A percentile compares a stretch with the other conserved stretches of the same genome.
Conservation (phyloP, 768 basidiomycete species). For the Porphyrellus cyaneotinctus region DNA sequence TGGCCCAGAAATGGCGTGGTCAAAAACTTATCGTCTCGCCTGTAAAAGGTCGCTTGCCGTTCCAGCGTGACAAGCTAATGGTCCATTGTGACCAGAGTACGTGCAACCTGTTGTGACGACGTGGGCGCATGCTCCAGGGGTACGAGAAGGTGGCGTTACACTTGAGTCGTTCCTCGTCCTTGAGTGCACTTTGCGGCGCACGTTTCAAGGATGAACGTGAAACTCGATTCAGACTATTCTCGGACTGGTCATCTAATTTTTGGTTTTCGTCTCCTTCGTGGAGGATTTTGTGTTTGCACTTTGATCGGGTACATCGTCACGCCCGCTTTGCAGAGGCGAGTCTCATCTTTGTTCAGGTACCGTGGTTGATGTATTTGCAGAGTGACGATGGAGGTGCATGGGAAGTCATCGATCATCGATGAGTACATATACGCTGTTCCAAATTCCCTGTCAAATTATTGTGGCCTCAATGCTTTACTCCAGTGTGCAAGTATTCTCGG, state of each 20-base stretch:
- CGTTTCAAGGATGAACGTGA: conserved; percentile 15
- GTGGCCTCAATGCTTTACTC: too few species aligned
- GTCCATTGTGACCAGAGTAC: background rate
- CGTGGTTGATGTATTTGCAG: too few species aligned
- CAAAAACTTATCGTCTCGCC: too few species aligned
- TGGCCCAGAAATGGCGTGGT: background rate
- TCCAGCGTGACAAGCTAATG: background rate
- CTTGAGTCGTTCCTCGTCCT: background rate
- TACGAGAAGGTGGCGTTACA: background rate
- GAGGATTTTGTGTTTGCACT: too few species aligned
- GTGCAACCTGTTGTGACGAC: background rate
- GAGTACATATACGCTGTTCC: too few species aligned
- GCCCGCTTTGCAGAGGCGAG: too few species aligned
- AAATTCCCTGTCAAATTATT: too few species aligned
- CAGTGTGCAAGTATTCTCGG: too few species aligned
- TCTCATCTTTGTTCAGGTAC: too few species aligned
- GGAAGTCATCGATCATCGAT: too few species aligned
- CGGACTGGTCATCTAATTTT: conserved; percentile 22
- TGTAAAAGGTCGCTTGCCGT: accelerated
- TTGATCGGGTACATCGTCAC: too few species aligned
- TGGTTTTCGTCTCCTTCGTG: conserved; percentile 7
- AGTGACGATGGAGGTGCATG: too few species aligned
- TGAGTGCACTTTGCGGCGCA: background rate
- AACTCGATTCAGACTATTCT: conserved; percentile 35
- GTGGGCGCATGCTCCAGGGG: conserved; percentile 9